phyloP scores from a whole-genome alignment of 331 rosid genomes.

The Quercus tomentella region DNA sequence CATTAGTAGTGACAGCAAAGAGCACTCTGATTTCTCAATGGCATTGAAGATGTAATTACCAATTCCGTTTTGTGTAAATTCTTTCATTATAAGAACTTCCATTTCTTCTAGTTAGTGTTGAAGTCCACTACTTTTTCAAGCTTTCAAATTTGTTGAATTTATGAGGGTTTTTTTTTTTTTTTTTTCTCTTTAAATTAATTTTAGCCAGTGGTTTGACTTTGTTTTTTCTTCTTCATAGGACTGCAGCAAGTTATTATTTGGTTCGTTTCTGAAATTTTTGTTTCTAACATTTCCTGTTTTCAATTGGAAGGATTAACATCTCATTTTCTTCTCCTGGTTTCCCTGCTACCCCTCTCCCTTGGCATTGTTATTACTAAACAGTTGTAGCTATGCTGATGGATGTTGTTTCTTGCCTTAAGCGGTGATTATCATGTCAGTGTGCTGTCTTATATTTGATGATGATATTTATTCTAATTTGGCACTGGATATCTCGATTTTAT shows the following conservation, averaged over 20 bases:
- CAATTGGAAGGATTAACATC: too few species aligned
- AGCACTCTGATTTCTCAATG: slow-evolving; percentile 67
- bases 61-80: slow-evolving; percentile 18
- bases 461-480: neutral
- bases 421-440: neutral
- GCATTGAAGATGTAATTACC: slow-evolving; percentile 68
- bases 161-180: neutral
- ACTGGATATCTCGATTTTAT: neutral
- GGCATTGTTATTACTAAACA: too few species aligned
- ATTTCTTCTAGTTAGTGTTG: slow-evolving; percentile 1
- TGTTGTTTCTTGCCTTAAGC: neutral
- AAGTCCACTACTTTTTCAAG: neutral
- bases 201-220: neutral
- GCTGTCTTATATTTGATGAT: neutral
- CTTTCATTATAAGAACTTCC: neutral
- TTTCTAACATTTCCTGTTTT: neutral
- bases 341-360: too few species aligned
- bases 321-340: too few species aligned
- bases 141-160: slow-evolving; percentile 23
- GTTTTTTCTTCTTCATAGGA: neutral
- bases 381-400: too few species aligned
- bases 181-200: neutral
- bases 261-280: neutral
- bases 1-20: slow-evolving; percentile 68
- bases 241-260: neutral